phyloP scores from a whole-genome alignment of 768 basidiomycete genomes.

The Hericium erinaceus region DNA sequence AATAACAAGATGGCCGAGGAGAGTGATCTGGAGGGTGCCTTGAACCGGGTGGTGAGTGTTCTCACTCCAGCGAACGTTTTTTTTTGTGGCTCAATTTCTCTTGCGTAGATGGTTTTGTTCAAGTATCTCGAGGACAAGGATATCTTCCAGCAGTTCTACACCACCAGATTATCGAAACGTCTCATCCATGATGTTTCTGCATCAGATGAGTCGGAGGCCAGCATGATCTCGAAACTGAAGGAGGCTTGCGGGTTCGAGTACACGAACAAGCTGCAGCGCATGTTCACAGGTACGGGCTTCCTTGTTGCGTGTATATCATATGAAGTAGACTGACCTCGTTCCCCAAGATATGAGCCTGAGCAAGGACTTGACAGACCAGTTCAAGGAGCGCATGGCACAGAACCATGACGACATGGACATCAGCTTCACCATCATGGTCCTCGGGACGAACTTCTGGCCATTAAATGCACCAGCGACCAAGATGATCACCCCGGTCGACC shows the following conservation, averaged over 20 bases:
- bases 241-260: conserved; percentile 96
- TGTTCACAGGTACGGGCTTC: conserved; percentile 75
- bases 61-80: too few relatives aligned
- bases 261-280: conserved; percentile 89
- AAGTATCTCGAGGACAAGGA: conserved; percentile 99
- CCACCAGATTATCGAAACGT: conserved; percentile 86
- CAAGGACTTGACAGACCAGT: conserved; percentile 91
- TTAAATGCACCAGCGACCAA: conserved; percentile 75
- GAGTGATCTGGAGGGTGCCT: conserved; percentile 78
- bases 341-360: conserved; percentile 82
- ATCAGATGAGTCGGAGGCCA: conserved; percentile 92
- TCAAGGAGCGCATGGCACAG: conserved; percentile 88
- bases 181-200: conserved; percentile 86
- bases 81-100: neutral
- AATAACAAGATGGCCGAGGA: conserved; percentile 94
- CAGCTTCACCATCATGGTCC: conserved; percentile 87
- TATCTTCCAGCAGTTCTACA: conserved; percentile 97
- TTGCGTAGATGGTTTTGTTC: conserved; percentile 84
- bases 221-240: conserved; percentile 97
- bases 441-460: conserved; percentile 96
- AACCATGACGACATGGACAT: conserved; percentile 82
- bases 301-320: neutral
- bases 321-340: too few relatives aligned
- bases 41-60: conserved; percentile 76
- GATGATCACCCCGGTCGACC: conserved; percentile 83